Conservation (phyloP, 768 basidiomycete species). For the Tulasnella calospora region DNA sequence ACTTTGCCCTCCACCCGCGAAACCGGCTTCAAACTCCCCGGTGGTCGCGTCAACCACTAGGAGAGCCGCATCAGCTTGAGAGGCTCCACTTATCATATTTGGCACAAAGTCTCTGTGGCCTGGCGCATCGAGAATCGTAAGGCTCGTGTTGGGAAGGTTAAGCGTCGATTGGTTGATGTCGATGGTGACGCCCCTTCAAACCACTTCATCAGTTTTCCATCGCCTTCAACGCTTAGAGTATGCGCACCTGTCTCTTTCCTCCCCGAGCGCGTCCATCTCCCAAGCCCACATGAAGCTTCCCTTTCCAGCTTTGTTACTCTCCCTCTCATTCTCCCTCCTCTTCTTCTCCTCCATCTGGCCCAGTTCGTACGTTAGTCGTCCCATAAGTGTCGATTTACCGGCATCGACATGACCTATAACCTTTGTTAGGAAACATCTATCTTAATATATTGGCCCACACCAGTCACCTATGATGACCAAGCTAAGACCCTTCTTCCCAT, state of each 20-base stretch:
- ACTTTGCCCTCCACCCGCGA: slow-evolving; percentile 90
- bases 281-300: slow-evolving; percentile 97
- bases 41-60: slow-evolving; percentile 85
- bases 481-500: slow-evolving; percentile 65
- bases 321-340: slow-evolving; percentile 77
- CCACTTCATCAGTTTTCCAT: slow-evolving; percentile 15
- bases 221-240: not conserved
- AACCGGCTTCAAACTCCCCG: slow-evolving; percentile 95
- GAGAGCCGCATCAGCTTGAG: slow-evolving; percentile 92
- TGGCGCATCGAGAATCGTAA: slow-evolving; percentile 95
- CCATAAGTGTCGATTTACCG: slow-evolving; percentile 97
- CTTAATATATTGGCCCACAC: not conserved
- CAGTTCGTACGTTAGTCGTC: slow-evolving; percentile 85
- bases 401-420: slow-evolving; percentile 91
- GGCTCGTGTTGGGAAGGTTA: slow-evolving; percentile 63
- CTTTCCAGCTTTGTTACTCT: slow-evolving; percentile 85
- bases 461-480: slow-evolving; percentile 83
- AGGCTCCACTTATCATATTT: slow-evolving; percentile 98
- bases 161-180: slow-evolving; percentile 85
- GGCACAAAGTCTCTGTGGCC: slow-evolving; percentile 98
- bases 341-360: slow-evolving; percentile 85
- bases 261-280: slow-evolving; percentile 87
- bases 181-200: slow-evolving; percentile 88
- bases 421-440: slow-evolving; percentile 11
- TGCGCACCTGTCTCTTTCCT: slow-evolving; percentile 82